Base-by-base conservation (phyloP, 495 filamentous ascomycete species). In the Penicillium soppii region DNA sequence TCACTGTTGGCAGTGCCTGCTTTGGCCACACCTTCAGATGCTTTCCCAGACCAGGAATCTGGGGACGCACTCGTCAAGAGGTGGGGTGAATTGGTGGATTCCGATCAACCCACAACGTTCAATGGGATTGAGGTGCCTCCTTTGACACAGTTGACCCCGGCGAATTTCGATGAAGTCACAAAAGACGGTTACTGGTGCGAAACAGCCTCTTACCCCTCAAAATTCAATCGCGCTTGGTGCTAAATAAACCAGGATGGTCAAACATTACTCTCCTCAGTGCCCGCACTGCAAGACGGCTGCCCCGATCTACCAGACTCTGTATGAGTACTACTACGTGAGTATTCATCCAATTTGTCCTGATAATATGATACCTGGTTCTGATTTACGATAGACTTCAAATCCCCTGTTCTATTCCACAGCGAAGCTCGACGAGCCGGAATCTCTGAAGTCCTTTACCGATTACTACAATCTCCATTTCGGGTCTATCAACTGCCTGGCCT, bases 391-490 rank as follows among this genome's bases (percentile, higher is more conserved):
- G 77, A 96, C 92, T 6, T 94, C 89, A n/a, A 84, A 89, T 59
- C 85, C 89, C 1, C 44, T 84, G 29, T 68, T 69, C 25, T 59
- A 73, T 16, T 65, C 74, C 7, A 69, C 72, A 16, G 56, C 63
- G 9, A 74, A 75, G 57, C 65, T 71, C 20, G 52, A 71, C 15
- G 74, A 75, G 25, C 65, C 70, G 3, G 61, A 79, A 37, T 79
- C 79, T n/a, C 35, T 82, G 27, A 85, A 87, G 57, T 78, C 79
- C 1, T 88, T 88, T 57, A 78, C 79, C 8, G 73, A 78, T 29
- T 94, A 85, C 66, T 97, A 97, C 67, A 82, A 95, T 68, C 92
- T 97, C 70, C 83, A 89, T 58, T 97, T 97, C 62, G 94, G 79
- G 3, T 78, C 78, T 25, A 65, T 98, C 53, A 90, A 97, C 67